Base-by-base conservation (phyloP, 2,329 filamentous ascomycete species). In the Herpotrichia juniperi region DNA sequence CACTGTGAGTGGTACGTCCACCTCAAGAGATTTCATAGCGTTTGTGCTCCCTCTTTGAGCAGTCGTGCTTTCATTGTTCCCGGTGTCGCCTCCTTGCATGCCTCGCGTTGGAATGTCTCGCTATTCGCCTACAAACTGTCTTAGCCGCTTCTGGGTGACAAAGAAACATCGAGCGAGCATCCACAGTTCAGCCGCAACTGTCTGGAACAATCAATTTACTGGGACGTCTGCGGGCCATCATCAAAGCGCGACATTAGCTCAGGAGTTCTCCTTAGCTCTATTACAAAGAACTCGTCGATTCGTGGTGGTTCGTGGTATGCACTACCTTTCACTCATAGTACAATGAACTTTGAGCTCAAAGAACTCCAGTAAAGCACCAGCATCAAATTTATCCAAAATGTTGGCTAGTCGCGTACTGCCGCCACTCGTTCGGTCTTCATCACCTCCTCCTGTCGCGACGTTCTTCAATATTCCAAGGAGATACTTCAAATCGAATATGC, bases 81-180 rank as follows among this genome's bases (percentile, higher is more conserved):
- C 65, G 63, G 65, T 68, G 62, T 67, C 56, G 53, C 59, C 59
- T 65, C 71, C 71, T 74, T 74, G 67, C 71, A 69, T 71, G 53
- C 51, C 47, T 56, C 17, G 55, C 48, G 57, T 55, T 63, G 63
- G 64, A 68, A 70, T 73, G 72, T 74, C 67, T 73, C 58, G 64
- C 48, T 42, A 50, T 54, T 55, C 51, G 59, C 61, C 56, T 58
- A 54, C 55, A 39, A 19, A 45, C 52, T 58, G 62, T 61, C 65
- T 69, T 66, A 59, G 64, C 69, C 69, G 66, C 58, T 68, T 40
- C 55, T 54, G 63, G 68, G 55, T 51, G 54, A 74, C 69, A 73
- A 74, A 73, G 71, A 69, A 73, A 63, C 43, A 53, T 46, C 51
- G 60, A 63, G 62, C 59, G 60, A 67, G 62, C 53, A 62, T 57